A percentile compares a stretch with the other conserved stretches of the same genome.
These are phyloP conservation scores for Lolium perenne DNA, from an alignment of 176 grass and related monocot genomes.

Conservation along the genomic window DNA sequence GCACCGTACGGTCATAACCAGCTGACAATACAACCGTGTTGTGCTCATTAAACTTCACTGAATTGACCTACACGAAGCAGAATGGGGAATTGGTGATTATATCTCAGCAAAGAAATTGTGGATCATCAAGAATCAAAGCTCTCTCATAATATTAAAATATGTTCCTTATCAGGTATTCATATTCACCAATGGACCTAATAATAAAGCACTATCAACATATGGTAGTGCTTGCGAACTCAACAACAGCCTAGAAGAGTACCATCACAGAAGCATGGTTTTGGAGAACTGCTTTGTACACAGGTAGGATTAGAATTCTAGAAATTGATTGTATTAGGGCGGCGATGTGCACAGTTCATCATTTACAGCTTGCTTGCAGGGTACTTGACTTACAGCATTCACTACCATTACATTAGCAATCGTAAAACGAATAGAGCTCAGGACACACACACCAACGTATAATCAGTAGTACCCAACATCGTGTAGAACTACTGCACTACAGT, in stretches of 20 bases:
- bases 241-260: not conserved
- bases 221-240: slow-evolving; percentile 11
- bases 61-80: slow-evolving; percentile 64
- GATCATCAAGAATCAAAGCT: slow-evolving; percentile 14
- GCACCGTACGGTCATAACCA: slow-evolving; percentile 85
- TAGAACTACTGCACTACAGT: not conserved
- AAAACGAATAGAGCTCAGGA: slow-evolving; percentile 9
- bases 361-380: not conserved
- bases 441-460: not conserved
- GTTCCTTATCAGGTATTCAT: not conserved
- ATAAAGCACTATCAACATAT: not conserved
- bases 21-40: slow-evolving; percentile 82
- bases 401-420: not conserved
- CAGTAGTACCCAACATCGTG: not conserved
- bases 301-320: slow-evolving; percentile 18
- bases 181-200: not conserved
- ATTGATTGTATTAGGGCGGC: not conserved
- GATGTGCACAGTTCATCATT: not conserved
- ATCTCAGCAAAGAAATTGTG: slow-evolving; percentile 21
- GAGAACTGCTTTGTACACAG: not conserved
- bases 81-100: not conserved
- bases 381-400: not conserved
- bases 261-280: slow-evolving; percentile 17
- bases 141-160: not conserved
- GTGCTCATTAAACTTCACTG: slow-evolving; percentile 94